Base-by-base conservation (phyloP, 441 rosid species). In the Erysimum pusillum region DNA sequence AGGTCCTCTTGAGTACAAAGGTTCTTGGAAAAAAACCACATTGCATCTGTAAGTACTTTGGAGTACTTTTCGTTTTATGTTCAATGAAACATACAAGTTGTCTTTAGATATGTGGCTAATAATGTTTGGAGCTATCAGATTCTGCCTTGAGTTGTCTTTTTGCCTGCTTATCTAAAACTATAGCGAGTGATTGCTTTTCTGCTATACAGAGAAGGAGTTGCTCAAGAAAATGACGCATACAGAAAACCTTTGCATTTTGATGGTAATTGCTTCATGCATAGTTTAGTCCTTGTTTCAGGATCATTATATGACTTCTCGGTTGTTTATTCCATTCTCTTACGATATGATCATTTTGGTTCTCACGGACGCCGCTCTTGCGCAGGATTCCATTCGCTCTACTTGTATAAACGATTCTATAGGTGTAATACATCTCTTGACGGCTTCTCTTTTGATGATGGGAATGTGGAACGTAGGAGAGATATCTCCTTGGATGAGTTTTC, bases 11-110 rank as follows among this genome's bases (percentile, higher is more conserved):
- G 88, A 86, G 20, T 90, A 84, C 82, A 82, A 81, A 83, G 97
- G 92, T 82, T 92, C 96, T 81, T 95, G 99, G 99, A 91, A 89
- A 83, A 90, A 88, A 69, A 92, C 97, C 1, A 74, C 89, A 0
- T 78, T 95, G 82, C 75, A 71, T 74, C 73, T 91, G 98, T 92
- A 87, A 54, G 90, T 81, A 25, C 48, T 20, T 67, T 13, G 18
- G 36, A 58, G 57, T 58, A 39, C 18, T 34, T 42, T 35, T 17
- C 2, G 39, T 73, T 85, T 18, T 20, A 35, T 15, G 22, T 25
- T 36, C 17, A 20, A 0, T 35, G 60, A 46, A 13, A 38, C 45
- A 4, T 15, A 45, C 11, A 2, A 18, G 6, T 46, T 32, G 2
- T 13, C 20, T 25, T 18, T 60, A 22, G 25, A n/a, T 25, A 38